Evolutionary conservation across 2,329 filamentous ascomycete genomes (phyloP).

Genomic region (Epichloe scottii): DNA sequence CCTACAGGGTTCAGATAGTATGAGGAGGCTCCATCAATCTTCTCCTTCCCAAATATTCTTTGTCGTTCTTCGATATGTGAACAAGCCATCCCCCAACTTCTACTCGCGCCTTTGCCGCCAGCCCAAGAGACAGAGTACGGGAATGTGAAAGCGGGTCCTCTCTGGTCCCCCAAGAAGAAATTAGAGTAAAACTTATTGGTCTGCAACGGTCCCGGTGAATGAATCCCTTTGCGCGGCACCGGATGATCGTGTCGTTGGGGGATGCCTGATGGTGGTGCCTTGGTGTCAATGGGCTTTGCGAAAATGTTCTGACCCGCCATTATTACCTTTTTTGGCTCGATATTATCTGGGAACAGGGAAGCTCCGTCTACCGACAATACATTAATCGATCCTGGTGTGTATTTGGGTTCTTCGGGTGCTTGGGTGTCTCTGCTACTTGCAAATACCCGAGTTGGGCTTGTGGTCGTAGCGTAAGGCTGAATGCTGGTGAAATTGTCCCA

Average conservation of each 20-base stretch:
- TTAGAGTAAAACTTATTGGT: conserved; percentile 80
- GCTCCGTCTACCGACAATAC: not conserved
- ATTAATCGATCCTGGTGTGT: no score
- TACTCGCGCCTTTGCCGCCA: conserved; percentile 46
- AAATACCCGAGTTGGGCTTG: not conserved
- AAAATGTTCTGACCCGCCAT: conserved; percentile 39
- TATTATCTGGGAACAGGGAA: not conserved
- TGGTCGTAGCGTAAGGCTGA: not conserved
- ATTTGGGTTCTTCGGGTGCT: not conserved
- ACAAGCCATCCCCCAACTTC: conserved; percentile 66
- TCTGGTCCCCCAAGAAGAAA: conserved; percentile 64
- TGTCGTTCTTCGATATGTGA: conserved; percentile 60
- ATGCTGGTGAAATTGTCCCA: not conserved
- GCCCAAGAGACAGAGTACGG: conserved; percentile 62
- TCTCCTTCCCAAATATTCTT: conserved; percentile 51
- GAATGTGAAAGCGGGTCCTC: conserved; percentile 57
- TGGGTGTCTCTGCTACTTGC: not conserved
- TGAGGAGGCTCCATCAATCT: conserved; percentile 41
- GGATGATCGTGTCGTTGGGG: conserved; percentile 42
- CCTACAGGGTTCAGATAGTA: conserved; percentile 76
- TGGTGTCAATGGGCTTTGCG: conserved; percentile 38
- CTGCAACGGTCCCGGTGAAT: conserved; percentile 36
- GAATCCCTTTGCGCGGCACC: conserved; percentile 39
- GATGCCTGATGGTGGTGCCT: conserved; percentile 37
- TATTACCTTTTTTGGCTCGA: not conserved